Conservation (phyloP, 73 alveolate genomes). For the Paramecium bursaria region DNA sequence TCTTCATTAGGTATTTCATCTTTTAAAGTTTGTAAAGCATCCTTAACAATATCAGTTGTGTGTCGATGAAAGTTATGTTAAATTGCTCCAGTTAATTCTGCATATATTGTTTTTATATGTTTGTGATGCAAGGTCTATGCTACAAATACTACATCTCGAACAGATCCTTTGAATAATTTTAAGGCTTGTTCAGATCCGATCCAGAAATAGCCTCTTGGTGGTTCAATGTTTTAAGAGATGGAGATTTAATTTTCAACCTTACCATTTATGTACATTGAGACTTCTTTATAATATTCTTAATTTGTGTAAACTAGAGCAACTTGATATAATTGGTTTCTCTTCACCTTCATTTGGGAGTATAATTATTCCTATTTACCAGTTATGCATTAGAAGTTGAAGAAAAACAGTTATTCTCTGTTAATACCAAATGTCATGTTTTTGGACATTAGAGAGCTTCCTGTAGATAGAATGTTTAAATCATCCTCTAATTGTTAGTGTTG, state of each 20-base stretch:
- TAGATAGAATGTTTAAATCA: conserved; percentile 38
- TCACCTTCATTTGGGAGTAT: conserved; percentile 40
- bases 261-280: conserved; percentile 44
- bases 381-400: conserved; percentile 7
- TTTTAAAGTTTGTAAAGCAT: neutral
- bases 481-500: conserved; percentile 4
- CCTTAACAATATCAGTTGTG: conserved; percentile 22
- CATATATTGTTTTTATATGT: conserved; percentile 47
- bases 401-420: conserved; percentile 23
- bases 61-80: conserved; percentile 7
- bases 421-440: conserved; percentile 53
- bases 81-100: conserved; percentile 28
- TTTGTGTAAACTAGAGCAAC: conserved; percentile 27
- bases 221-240: conserved; percentile 4
- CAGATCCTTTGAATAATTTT: conserved; percentile 26
- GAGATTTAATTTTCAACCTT: conserved; percentile 31
- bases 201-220: conserved; percentile 62
- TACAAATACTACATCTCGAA: conserved; percentile 36
- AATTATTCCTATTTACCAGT: conserved; percentile 50
- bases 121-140: conserved; percentile 8
- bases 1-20: conserved; percentile 43
- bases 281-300: conserved; percentile 28
- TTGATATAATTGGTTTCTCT: conserved; percentile 14
- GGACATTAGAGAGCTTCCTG: conserved; percentile 50
- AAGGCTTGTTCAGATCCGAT: conserved; percentile 55